Conservation (phyloP, 495 filamentous ascomycete genomes). For the Xylaria castorea region DNA sequence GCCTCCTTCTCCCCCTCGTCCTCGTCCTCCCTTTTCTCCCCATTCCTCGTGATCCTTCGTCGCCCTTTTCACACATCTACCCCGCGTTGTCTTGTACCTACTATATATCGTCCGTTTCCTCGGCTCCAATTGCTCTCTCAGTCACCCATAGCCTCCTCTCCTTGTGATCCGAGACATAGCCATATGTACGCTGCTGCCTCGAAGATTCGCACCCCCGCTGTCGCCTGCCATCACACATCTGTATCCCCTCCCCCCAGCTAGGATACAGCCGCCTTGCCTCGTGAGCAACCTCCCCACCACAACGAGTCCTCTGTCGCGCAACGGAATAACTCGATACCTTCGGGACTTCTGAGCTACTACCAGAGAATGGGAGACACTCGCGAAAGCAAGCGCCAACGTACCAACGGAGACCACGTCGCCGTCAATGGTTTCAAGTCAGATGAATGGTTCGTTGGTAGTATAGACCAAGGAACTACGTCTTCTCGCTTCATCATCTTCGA, state of each 20-base stretch:
- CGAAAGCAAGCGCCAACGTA: conserved; percentile 32
- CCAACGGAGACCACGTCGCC: conserved; percentile 13
- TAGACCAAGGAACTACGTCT: conserved; percentile 94
- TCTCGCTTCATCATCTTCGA: conserved; percentile 94
- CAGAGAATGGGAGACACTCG: conserved; percentile 27
- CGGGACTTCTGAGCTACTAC: conserved; percentile 20
- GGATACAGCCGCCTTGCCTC: conserved; percentile 40
- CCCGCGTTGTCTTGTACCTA: conserved; percentile 8
- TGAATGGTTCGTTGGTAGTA: conserved; percentile 62
- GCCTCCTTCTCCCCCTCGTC: conserved; percentile 21
- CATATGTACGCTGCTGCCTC: conserved; percentile 7
- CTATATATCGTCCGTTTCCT: neutral
- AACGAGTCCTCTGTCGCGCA: conserved; percentile 2
- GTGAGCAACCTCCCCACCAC: conserved; percentile 9
- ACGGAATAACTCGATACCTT: neutral
- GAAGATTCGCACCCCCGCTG: conserved; percentile 25
- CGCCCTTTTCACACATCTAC: neutral
- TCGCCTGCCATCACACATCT: conserved; percentile 32
- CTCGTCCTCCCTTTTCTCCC: conserved; percentile 30
- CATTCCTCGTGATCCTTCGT: conserved; percentile 27
- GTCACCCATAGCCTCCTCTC: conserved; percentile 21
- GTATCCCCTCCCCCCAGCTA: conserved; percentile 33
- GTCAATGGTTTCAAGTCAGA: conserved; percentile 19
- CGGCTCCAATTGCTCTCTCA: neutral
- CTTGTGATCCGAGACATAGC: conserved; percentile 27